Base-by-base conservation (phyloP, 352 stramenopile genomes). In the Stephanocyclus meneghinianus region DNA sequence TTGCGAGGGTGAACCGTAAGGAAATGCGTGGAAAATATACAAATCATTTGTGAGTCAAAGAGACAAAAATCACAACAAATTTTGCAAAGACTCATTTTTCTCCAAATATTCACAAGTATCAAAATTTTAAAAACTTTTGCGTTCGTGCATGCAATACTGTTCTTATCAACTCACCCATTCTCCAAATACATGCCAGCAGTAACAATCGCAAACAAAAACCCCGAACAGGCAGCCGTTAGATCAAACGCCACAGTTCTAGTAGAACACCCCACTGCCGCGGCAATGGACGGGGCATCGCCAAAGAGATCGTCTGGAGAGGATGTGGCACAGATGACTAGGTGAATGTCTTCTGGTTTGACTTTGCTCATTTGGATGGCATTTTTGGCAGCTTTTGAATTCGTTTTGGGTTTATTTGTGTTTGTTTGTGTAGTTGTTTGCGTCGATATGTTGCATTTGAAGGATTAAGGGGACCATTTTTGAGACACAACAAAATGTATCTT, bases 261-360 rank as follows among this genome's bases (percentile, higher is more conserved):
- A 6, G 84, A 67, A 59, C 83, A 91, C 42, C 93, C 93, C 44
- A 95, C 68, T 8, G 87, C 74, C 2, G 80, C 51, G 7, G 91
- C 90, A 60, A 96, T 90, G 29, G 81, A 82, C 10, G 91, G 84
- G 13, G 92, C 93, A 85, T 96, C 93, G 4, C 93, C 93, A 78
- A 96, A 96, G 11, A 96, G 72, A 81, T 96, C 93, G 76, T 96
- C 93, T 0, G 93, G 91, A 51, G 78, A 90, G n/a, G 88, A 95
- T 11, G 92, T 94, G 4, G 89, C 89, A 60, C 93, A 89, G 45
- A 96, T 92, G 50, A 96, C 90, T 16, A 95, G n/a, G 60, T 93
- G 87, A 62, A 95, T 87, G 53, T 94, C 85, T 47, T 55, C n/a
- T 0, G 83, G 45, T 13, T 69, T 40, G 4, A 91, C 42, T n/a